Conservation (phyloP, 495 filamentous ascomycete species). For the Chlorociboria aeruginascens region DNA sequence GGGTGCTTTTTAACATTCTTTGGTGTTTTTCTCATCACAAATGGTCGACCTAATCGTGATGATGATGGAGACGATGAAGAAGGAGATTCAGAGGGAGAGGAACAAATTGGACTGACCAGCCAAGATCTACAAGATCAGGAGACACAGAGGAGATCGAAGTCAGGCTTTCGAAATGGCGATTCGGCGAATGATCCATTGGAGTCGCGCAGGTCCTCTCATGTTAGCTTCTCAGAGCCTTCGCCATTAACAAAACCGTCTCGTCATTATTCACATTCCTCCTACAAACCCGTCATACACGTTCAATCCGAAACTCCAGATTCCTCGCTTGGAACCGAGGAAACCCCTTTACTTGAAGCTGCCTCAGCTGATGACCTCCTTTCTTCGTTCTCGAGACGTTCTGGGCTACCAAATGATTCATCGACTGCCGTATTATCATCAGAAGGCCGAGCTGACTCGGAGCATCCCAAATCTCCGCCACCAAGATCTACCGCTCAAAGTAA, state of each 20-base stretch:
- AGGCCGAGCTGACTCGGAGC: slow-evolving; percentile 6
- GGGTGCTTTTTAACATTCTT: slow-evolving; percentile 86
- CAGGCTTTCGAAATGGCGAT: slow-evolving; percentile 1
- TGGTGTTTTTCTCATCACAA: slow-evolving; percentile 90
- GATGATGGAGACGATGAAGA: slow-evolving; percentile 39
- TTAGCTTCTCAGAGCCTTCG: slow-evolving; percentile 12
- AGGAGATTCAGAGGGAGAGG: slow-evolving; percentile 35
- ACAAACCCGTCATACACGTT: slow-evolving; percentile 2
- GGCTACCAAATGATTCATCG: background rate
- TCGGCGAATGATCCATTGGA: background rate
- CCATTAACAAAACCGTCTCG: slow-evolving; percentile 4
- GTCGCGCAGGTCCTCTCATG: slow-evolving; percentile 13
- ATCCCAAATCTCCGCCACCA: slow-evolving; percentile 1
- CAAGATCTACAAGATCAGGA: slow-evolving; percentile 18
- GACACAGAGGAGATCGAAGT: background rate
- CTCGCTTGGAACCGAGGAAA: slow-evolving; percentile 2
- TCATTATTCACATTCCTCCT: slow-evolving; percentile 10
- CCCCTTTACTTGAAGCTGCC: slow-evolving; percentile 13
- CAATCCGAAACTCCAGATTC: slow-evolving; percentile 2
- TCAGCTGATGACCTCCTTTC: slow-evolving; percentile 10
- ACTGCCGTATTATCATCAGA: slow-evolving; percentile 9
- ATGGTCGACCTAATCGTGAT: slow-evolving; percentile 36
- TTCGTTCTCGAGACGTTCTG: no score
- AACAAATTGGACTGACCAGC: slow-evolving; percentile 22
- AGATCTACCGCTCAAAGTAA: slow-evolving; percentile 12